These are phyloP conservation scores for Aciculosporium take DNA, from an alignment of 2,329 filamentous ascomycete genomes.

Conservation along the genomic window DNA sequence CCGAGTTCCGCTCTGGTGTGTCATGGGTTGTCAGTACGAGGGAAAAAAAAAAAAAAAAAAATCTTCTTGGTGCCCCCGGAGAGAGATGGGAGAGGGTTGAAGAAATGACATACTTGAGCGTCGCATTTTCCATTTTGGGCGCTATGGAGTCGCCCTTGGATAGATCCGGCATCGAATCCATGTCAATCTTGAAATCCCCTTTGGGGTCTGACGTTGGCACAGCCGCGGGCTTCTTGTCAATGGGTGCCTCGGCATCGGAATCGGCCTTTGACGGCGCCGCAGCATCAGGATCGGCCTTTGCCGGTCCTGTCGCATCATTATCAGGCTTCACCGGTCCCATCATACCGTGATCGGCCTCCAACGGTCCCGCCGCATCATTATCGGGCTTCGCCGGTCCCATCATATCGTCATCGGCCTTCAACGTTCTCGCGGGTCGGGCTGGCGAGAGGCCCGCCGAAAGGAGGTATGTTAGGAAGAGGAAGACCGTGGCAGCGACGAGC, in stretches of 20 bases:
- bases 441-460: constrained; percentile 30
- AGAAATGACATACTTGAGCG: constrained; percentile 49
- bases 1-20: constrained; percentile 45
- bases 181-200: constrained; percentile 22
- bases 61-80: too few species aligned
- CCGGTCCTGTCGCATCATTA: too few species aligned
- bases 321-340: too few species aligned
- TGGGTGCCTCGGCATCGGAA: not conserved
- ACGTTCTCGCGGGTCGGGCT: constrained; percentile 6
- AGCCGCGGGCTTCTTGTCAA: not conserved
- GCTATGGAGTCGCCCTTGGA: constrained; percentile 60
- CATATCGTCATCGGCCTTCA: constrained; percentile 4
- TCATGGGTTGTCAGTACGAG: not conserved
- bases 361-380: too few species aligned
- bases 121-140: constrained; percentile 70
- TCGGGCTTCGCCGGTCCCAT: too few species aligned
- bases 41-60: too few species aligned
- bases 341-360: too few species aligned
- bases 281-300: too few species aligned
- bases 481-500: constrained; percentile 38
- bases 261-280: constrained; percentile 8
- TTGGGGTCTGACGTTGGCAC: constrained; percentile 10
- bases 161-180: constrained; percentile 31
- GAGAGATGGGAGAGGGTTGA: too few species aligned
- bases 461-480: constrained; percentile 44